phyloP scores from a whole-genome alignment of 352 stramenopile species.

The Phytophthora cryptogea region DNA sequence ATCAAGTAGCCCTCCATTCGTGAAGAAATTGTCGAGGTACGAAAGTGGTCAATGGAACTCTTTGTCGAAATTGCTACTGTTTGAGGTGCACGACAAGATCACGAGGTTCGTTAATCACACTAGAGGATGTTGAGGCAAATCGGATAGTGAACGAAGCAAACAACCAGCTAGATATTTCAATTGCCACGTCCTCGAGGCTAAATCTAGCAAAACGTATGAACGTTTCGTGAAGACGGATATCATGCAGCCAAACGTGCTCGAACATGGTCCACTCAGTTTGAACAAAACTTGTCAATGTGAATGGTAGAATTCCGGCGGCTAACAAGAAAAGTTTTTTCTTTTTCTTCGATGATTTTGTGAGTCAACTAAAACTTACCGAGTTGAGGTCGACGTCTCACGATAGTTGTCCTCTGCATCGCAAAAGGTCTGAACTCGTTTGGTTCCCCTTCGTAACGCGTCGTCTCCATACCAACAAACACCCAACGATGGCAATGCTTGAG shows the following conservation, averaged over 20 bases:
- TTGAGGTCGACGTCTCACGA: not conserved
- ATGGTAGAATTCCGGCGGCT: too few species aligned
- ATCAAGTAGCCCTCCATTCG: constrained; percentile 80
- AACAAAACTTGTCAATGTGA: too few species aligned
- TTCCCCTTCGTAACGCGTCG: constrained; percentile 2
- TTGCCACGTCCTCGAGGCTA: constrained; percentile 17
- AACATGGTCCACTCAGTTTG: not conserved
- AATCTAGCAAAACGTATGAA: constrained; percentile 19
- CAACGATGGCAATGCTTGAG: not conserved
- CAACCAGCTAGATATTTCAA: constrained; percentile 12
- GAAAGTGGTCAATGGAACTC: not conserved
- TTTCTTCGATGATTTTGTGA: too few species aligned
- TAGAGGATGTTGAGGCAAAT: constrained; percentile 1
- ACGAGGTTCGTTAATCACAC: not conserved
- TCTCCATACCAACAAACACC: constrained; percentile 4
- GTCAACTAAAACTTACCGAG: too few species aligned
- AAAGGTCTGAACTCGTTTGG: not conserved
- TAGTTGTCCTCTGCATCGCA: constrained; percentile 3
- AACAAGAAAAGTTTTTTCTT: too few species aligned
- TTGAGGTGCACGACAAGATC: constrained; percentile 10
- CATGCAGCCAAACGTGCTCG: constrained; percentile 7
- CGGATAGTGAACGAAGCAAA: constrained; percentile 24
- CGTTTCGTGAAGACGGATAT: constrained; percentile 25
- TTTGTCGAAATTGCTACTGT: not conserved
- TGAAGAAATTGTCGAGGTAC: not conserved